Evolutionary conservation across 2,329 filamentous ascomycete species (phyloP).

Genomic region (Penicillium olsonii): DNA sequence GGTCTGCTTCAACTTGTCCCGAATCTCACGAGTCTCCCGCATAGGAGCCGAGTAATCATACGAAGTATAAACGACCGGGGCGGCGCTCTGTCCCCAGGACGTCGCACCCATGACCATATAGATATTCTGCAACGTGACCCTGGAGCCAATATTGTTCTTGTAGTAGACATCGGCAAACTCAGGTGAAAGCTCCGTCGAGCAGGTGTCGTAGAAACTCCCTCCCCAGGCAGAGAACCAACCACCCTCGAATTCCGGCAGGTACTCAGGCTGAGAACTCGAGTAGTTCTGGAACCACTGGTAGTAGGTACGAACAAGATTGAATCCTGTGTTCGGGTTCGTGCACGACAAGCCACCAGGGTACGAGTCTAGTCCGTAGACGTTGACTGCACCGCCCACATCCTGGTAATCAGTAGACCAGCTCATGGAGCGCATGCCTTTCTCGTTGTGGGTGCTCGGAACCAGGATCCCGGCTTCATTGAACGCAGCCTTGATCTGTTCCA

Average conservation of each 20-base stretch:
- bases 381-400: constrained; percentile 57
- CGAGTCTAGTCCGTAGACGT: constrained; percentile 40
- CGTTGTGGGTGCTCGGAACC: constrained; percentile 54
- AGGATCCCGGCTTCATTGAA: constrained; percentile 51
- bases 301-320: constrained; percentile 55
- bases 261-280: constrained; percentile 54
- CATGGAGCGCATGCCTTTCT: constrained; percentile 51
- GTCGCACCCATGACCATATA: constrained; percentile 60
- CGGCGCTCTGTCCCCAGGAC: constrained; percentile 56
- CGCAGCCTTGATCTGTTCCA: constrained; percentile 53
- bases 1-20: constrained; percentile 56
- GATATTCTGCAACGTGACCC: constrained; percentile 51
- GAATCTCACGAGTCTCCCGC: constrained; percentile 56
- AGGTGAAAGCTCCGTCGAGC: constrained; percentile 47
- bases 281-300: constrained; percentile 61
- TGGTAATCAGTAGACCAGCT: constrained; percentile 60
- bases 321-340: constrained; percentile 52
- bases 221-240: constrained; percentile 59
- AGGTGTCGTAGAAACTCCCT: constrained; percentile 55
- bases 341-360: constrained; percentile 49
- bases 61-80: constrained; percentile 52
- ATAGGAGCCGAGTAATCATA: constrained; percentile 54
- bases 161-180: constrained; percentile 59
- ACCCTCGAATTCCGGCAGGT: constrained; percentile 56
- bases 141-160: constrained; percentile 57